Base-by-base conservation (phyloP, 768 basidiomycete genomes). In the Tricholoma flavovirens region DNA sequence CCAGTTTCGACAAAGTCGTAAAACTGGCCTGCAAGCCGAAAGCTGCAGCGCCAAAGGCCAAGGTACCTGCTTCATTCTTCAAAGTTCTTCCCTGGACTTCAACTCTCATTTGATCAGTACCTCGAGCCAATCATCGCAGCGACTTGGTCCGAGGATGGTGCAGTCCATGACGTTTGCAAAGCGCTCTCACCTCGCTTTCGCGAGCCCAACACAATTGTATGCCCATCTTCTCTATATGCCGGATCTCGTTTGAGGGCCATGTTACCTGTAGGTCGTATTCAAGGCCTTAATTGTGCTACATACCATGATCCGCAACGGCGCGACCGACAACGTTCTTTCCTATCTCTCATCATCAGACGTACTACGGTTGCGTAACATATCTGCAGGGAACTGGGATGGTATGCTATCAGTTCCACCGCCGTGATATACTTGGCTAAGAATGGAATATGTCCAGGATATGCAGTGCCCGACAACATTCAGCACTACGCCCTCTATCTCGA, bases 11-110 rank as follows among this genome's bases (percentile, higher is more conserved):
- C 77, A 91, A 98, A 79, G 86, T 90, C 66, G 90, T 98, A 63
- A 97, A 96, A 75, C 75, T 92, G 68, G 97, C 96, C 12, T 98
- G 94, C 75, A 98, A 98, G 80, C 92, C 95, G 55, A 98, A 98
- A 76, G 84, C 91, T 46, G 92, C 93, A 2, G 86, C 92, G 2
- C 97, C 97, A 59, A 99, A 99, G 75, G 74, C 93, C 60, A 99
- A 99, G 82, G 95, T 93, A 57, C 50, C 53, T 30, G 12, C 21
- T 49, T 40, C 49, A 24, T 61, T 43, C 35, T 55, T 22, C 50
- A 53, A 52, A 19, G 7, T 43, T 52, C 19, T 19, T 53, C 60
- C 21, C 57, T 53, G 57, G 21, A 42, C 50, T 54, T 56, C 24
- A 50, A 43, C 26, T 17, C 56, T 30, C 35, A 17, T 29, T 19